Evolutionary conservation across 306 rosid species (phyloP), one percentile per base, ranked within the genome.

Genomic region (Cotoneaster glaucophyllus): DNA sequence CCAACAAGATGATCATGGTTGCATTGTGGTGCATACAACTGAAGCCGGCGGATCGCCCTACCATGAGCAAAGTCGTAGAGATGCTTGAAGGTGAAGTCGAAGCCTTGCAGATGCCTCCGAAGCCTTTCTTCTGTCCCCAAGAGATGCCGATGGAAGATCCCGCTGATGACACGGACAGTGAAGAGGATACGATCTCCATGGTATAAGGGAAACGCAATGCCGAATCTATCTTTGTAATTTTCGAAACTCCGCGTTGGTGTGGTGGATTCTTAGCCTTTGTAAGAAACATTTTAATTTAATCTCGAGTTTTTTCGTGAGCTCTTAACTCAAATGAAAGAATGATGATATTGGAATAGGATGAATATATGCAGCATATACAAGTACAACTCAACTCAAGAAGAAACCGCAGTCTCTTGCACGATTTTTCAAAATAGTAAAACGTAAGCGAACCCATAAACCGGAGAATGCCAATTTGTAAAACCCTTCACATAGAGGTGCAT

Each of bases 11-110:
- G 83, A 9, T 83, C 12, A 44, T 73, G 6, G 79, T 82, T 0
- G 84, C 81, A 0, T 52, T 85, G 29, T 86, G 85, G 82, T 81
- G 89, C 68, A 83, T 81, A 68, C 78, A 86, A 3, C 25, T 83
- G 56, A 81, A 72, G 32, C 84, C 91, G 0, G 13, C 4, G 0
- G 73, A 81, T 24, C 78, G 87, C 21, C 90, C 87, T 22, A 54
- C 82, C 0, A 81, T 84, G 86, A 76, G 32, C 6, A 67, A 53
- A 53, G 84, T 84, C 1, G 4, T 78, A 4, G 78, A 81, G 59
- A 86, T 81, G 84, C 78, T 78, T 10, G 86, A 77, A 74, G 82
- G 76, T 2, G 37, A 70, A 8, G 11, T 29, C 4, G 74, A 78
- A 44, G 31, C 8, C 11, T 1, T 70, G 52, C 34, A 81, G 77